Evolutionary conservation across 495 filamentous ascomycete genomes (phyloP).

Genomic region (Trichoderma gamsii): DNA sequence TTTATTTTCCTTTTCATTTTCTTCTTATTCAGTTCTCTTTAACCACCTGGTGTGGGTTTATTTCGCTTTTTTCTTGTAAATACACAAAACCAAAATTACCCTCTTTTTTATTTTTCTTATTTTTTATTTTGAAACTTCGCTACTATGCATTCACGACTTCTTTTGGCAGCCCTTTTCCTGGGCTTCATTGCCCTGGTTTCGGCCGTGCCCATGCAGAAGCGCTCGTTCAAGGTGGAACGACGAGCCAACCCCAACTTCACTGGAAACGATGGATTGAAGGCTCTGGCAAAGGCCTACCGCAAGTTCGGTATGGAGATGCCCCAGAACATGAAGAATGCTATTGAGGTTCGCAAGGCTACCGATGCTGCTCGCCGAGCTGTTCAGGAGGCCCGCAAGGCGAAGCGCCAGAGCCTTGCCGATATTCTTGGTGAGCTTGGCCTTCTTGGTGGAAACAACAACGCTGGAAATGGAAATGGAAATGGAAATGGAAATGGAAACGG

Average conservation of each 20-base stretch:
- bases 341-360: slow-evolving; percentile 20
- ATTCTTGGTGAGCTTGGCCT: slow-evolving; percentile 1
- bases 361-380: not conserved
- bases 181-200: slow-evolving; percentile 41
- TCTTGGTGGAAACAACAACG: not conserved
- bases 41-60: slow-evolving; percentile 12
- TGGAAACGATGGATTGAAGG: slow-evolving; percentile 42
- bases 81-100: not conserved
- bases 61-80: not conserved
- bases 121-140: not conserved
- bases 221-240: slow-evolving; percentile 40
- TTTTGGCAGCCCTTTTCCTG: slow-evolving; percentile 16
- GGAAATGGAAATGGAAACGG: not conserved
- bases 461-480: not conserved
- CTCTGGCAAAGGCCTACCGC: slow-evolving; percentile 51
- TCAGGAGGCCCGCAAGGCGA: not conserved
- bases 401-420: not conserved
- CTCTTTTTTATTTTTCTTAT: not conserved
- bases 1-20: not conserved
- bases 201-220: slow-evolving; percentile 19
- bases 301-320: slow-evolving; percentile 49
- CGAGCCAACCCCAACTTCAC: slow-evolving; percentile 46
- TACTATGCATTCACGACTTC: not conserved
- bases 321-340: slow-evolving; percentile 30
- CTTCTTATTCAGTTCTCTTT: not conserved